phyloP scores from a whole-genome alignment of 371 early-diverging fungal genomes.

The Mucor irregularis region DNA sequence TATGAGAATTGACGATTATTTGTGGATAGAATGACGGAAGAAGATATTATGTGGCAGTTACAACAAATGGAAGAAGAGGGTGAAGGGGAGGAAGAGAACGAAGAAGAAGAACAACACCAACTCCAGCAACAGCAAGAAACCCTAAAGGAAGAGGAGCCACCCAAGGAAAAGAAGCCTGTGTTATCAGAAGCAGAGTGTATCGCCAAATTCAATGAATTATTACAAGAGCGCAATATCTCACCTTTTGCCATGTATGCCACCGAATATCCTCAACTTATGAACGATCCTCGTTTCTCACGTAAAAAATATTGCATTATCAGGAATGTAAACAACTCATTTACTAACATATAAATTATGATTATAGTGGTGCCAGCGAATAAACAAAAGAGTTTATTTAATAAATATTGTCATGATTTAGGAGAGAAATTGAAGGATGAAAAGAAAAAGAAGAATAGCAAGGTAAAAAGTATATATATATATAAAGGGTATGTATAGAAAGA shows the following conservation, averaged over 20 bases:
- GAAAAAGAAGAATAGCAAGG: slow-evolving; percentile 37
- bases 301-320: too few relatives aligned
- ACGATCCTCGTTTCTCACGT: slow-evolving; percentile 59
- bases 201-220: slow-evolving; percentile 51
- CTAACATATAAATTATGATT: too few relatives aligned
- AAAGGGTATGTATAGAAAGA: not conserved
- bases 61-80: slow-evolving; percentile 54
- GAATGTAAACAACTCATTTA: too few relatives aligned
- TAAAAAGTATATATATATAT: slow-evolving; percentile 26
- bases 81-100: slow-evolving; percentile 17
- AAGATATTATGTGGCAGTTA: slow-evolving; percentile 70
- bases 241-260: slow-evolving; percentile 77
- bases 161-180: not conserved
- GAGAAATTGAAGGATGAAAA: slow-evolving; percentile 55
- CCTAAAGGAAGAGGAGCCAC: not conserved
- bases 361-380: slow-evolving; percentile 38
- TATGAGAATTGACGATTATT: not conserved
- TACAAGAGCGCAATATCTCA: slow-evolving; percentile 67
- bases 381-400: slow-evolving; percentile 67
- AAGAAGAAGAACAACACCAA: slow-evolving; percentile 2
- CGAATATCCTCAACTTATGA: slow-evolving; percentile 60
- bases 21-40: slow-evolving; percentile 63
- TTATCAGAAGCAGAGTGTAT: slow-evolving; percentile 40
- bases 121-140: slow-evolving; percentile 1
- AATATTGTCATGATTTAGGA: slow-evolving; percentile 64